These are phyloP conservation scores for Phaeosphaeria sp. DNA, from an alignment of 2,329 filamentous ascomycete species.

Conservation along the genomic window DNA sequence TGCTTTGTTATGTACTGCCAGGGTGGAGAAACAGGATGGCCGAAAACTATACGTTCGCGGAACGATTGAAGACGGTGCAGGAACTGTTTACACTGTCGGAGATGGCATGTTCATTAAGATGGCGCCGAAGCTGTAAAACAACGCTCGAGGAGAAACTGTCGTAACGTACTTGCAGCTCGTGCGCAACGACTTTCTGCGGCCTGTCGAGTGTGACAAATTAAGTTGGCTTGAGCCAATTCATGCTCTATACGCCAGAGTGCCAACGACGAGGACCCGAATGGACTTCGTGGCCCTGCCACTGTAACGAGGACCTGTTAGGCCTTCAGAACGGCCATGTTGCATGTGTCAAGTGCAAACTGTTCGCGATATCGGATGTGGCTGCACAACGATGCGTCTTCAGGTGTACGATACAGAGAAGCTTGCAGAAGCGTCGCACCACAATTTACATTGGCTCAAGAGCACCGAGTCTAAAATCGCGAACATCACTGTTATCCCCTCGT, in stretches of 20 bases:
- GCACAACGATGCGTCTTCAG: not conserved
- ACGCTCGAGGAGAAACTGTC: not conserved
- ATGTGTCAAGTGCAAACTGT: not conserved
- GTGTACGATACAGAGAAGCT: not conserved
- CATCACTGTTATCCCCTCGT: not conserved
- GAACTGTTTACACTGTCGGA: slow-evolving; percentile 57
- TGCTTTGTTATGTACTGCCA: slow-evolving; percentile 56
- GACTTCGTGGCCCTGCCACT: not conserved
- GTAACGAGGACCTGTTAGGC: not conserved
- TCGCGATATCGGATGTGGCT: not conserved
- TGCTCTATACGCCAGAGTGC: not conserved
- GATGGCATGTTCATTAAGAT: slow-evolving; percentile 60
- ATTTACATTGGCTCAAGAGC: not conserved
- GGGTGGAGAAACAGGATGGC: slow-evolving; percentile 56
- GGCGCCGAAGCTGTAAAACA: slow-evolving; percentile 30
- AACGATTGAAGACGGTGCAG: slow-evolving; percentile 58
- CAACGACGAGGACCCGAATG: not conserved
- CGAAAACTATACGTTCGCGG: slow-evolving; percentile 61
- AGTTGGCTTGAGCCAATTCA: not conserved
- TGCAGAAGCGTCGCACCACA: not conserved
- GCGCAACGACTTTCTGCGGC: too few relatives aligned
- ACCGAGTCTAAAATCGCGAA: not conserved
- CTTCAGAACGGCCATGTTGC: not conserved
- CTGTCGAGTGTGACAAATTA: not conserved
- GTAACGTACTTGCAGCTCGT: not conserved